Base-by-base conservation (phyloP, 148 eudicot species). In the Persicaria tinctoria region DNA sequence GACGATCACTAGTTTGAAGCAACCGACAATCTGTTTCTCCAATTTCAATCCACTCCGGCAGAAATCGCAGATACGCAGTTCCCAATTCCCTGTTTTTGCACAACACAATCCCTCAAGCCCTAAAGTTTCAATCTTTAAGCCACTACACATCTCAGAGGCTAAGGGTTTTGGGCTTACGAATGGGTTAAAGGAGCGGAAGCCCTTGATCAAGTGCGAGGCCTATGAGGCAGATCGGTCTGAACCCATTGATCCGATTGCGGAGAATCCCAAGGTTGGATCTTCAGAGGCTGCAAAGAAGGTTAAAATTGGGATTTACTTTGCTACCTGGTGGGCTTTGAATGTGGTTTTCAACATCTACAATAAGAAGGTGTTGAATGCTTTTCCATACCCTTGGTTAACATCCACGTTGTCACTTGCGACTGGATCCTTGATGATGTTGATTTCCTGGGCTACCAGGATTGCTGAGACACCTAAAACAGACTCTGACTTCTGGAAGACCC, bases 401-500 rank as follows among this genome's bases (percentile, higher is more conserved):
- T 74, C 76, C 47, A 74, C 76, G 47, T 55, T 74, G 49, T 74
- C 76, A 45, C 76, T 74, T 74, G 76, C 76, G 10, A 38, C 66
- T 55, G 76, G 76, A 18, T 74, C 76, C 55, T 74, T 74, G 76
- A 74, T 74, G 32, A 74, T 74, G 76, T 16, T 74, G 76, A 17
- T 56, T 74, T 74, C 76, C 11, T 74, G 76, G 76, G 68, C 18
- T 23, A 74, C 64, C 17, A 56, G 76, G 11, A 55, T 74, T 44
- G 76, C 76, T 55, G 76, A 74, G 63, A 51, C 49, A 1, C 76
- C 76, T 3, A 74, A 45, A 10, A 74, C 76, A 0, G 76, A 74
- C 56, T 74, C 55, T 74, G 76, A 74, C 47, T 74, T 74, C 63
- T 74, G 76, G 76, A 74, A 74, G 76, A 74, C 76, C 63, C 76